These are phyloP conservation scores for Sporothrix curviconia DNA, from an alignment of 2,329 filamentous ascomycete genomes.

Conservation along the genomic window DNA sequence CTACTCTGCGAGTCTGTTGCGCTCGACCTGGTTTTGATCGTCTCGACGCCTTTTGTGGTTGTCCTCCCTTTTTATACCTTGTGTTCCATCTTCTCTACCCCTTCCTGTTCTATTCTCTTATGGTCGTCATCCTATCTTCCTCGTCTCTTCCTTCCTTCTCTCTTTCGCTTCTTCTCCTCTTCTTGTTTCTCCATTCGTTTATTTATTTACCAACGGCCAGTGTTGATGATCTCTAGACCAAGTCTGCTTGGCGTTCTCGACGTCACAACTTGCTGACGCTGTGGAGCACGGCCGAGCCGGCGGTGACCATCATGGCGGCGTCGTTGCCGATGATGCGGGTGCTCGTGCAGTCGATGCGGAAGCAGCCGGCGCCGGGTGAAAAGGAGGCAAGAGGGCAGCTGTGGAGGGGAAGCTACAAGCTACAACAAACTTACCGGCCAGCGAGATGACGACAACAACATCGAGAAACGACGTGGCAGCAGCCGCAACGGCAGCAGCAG, in stretches of 20 bases:
- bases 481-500: neutral
- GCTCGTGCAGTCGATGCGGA: constrained; percentile 16
- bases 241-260: neutral
- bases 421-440: neutral
- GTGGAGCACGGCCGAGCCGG: constrained; percentile 24
- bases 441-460: neutral
- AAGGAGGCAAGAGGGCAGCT: neutral
- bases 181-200: neutral
- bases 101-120: too few species aligned
- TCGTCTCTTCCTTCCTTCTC: neutral
- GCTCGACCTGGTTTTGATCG: neutral
- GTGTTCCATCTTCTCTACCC: too few species aligned
- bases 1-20: neutral
- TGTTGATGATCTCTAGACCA: neutral
- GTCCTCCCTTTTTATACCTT: neutral
- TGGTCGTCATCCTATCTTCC: too few species aligned
- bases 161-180: neutral
- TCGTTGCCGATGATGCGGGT: constrained; percentile 28
- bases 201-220: neutral
- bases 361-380: neutral
- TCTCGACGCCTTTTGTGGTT: neutral
- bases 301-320: constrained; percentile 28
- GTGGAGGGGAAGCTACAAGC: neutral
- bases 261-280: constrained; percentile 19
- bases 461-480: too few species aligned